Base-by-base conservation (phyloP, 2,329 filamentous ascomycete genomes). In the Sphaerulina populicola region DNA sequence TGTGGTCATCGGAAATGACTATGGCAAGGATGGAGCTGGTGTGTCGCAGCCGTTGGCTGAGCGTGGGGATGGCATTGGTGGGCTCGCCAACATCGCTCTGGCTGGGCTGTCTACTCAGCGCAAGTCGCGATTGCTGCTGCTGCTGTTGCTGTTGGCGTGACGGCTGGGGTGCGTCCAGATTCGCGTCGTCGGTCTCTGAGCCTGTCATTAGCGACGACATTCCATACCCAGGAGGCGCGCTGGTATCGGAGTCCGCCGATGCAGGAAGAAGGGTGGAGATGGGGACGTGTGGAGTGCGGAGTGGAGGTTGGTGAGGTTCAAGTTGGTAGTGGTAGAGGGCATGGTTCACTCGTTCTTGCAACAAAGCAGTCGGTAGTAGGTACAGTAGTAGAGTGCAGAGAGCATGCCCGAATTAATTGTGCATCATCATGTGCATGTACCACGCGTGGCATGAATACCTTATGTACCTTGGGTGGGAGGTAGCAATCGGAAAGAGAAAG, bases 21-120 rank as follows among this genome's bases (percentile, higher is more conserved):
- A 98, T 78, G 7, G 88, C 82, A 45, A 98, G 81, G 43, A 94
- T 86, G 2, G 85, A 88, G 68, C 82, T 86, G 63, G 82, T 78
- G 66, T 91, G 86, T 64, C 82, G 78, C 56, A 94, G 79, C 59
- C 82, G 82, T 67, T 94, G 88, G 52, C 83, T 73, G 41, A 88
- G 77, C 49, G 80, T 77, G n/a, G 86, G 86, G 6, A 63, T 51
- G 3, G 56, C 58, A 46, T 55, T 57, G 51, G 57, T 51, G 2
- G 52, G 39, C 39, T 62, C 60, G 30, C 57, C 61, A 36, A 55
- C 31, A 45, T 60, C 59, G 46, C 58, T 55, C 35, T 57, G 57
- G 48, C 55, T 59, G 39, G 55, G 58, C 49, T 58, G 56, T 47
- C 60, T 55, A 15, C 55, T 60, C 21, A 31, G 9, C 11, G 10